Conservation (phyloP, 2,329 filamentous ascomycete species). For the Ophiostoma piceae region DNA sequence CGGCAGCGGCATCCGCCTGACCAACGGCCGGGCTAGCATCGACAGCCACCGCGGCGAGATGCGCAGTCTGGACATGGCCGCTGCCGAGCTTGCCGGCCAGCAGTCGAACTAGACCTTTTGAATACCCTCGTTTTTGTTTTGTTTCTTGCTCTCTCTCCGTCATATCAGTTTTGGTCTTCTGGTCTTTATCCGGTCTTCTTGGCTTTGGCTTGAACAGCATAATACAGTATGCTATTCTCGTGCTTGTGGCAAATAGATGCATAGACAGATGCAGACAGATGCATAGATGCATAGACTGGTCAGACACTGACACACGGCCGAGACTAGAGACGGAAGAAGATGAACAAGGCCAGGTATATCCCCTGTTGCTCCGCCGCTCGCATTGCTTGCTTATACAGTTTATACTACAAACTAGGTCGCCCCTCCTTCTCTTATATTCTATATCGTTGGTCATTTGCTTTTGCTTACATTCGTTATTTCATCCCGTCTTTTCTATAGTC, state of each 20-base stretch:
- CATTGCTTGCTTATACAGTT: neutral
- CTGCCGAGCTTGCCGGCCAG: constrained; percentile 24
- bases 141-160: neutral
- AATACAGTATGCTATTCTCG: neutral
- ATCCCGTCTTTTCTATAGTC: neutral
- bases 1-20: constrained; percentile 52
- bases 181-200: neutral
- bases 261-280: neutral
- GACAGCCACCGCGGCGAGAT: constrained; percentile 28
- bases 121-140: neutral
- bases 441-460: neutral
- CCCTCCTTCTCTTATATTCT: neutral
- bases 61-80: constrained; percentile 27
- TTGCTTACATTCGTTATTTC: neutral
- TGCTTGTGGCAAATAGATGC: neutral
- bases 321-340: neutral
- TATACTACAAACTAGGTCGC: neutral
- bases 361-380: neutral
- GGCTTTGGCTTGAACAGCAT: neutral
- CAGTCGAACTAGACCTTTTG: neutral
- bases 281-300: neutral
- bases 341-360: neutral
- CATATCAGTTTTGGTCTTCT: too few species aligned
- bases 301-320: neutral
- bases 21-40: constrained; percentile 26